Conservation (phyloP, 2,329 filamentous ascomycete species). For the Aspergillus sp. region DNA sequence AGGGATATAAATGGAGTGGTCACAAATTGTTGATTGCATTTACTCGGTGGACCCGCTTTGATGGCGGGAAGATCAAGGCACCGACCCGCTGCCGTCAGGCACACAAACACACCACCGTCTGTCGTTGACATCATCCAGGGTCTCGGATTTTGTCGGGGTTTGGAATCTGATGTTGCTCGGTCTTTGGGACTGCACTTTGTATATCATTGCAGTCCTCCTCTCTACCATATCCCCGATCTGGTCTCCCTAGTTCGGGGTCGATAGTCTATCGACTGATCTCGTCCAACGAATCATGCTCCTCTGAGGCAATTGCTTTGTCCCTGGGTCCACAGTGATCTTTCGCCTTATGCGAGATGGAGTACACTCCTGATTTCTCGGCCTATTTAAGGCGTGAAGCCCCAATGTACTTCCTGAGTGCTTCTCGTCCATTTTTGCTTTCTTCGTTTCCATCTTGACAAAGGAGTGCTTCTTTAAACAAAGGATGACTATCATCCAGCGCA, state of each 20-base stretch:
- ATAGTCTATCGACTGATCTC: background rate
- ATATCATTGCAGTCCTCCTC: background rate
- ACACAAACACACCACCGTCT: background rate
- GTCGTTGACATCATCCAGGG: background rate
- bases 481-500: background rate
- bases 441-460: background rate
- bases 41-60: constrained; percentile 4
- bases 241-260: background rate
- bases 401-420: background rate
- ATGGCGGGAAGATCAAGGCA: constrained; percentile 6
- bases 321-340: background rate
- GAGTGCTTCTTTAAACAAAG: background rate
- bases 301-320: background rate
- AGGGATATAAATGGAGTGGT: background rate
- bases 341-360: background rate
- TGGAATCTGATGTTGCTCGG: background rate
- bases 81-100: constrained; percentile 1
- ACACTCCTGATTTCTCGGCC: background rate
- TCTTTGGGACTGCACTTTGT: background rate
- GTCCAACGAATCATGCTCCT: background rate
- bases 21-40: background rate
- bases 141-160: background rate
- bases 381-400: background rate
- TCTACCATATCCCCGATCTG: background rate
- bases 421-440: background rate